These are phyloP conservation scores for Aspergillus bridgeri DNA, from an alignment of 495 filamentous ascomycete species.

Conservation along the genomic window DNA sequence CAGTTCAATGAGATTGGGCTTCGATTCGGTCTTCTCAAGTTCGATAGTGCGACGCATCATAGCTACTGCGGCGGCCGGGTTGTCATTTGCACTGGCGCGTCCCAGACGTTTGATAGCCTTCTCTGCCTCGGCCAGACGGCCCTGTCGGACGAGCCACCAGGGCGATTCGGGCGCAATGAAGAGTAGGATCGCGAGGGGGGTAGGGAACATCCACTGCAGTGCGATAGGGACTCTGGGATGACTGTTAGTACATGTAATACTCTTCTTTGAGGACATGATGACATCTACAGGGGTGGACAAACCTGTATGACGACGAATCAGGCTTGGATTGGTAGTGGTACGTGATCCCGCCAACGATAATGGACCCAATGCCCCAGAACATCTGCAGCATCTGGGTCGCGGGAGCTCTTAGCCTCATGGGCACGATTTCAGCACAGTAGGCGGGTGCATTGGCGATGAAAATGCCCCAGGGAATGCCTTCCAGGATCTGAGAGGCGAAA, in stretches of 20 bases:
- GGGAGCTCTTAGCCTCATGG: constrained; percentile 60
- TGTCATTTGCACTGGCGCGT: constrained; percentile 49
- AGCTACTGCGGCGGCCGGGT: constrained; percentile 58
- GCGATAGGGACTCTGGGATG: constrained; percentile 60
- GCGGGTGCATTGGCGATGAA: constrained; percentile 70
- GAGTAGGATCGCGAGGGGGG: constrained; percentile 62
- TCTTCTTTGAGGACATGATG: no score
- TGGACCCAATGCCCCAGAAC: constrained; percentile 68
- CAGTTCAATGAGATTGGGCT: constrained; percentile 59
- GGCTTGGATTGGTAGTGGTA: constrained; percentile 48
- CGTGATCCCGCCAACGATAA: constrained; percentile 65
- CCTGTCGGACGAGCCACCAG: constrained; percentile 54
- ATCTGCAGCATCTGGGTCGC: constrained; percentile 69
- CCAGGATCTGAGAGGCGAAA: constrained; percentile 40
- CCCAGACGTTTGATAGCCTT: constrained; percentile 60
- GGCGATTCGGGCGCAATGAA: constrained; percentile 64
- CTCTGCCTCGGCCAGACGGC: constrained; percentile 59
- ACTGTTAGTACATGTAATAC: constrained; percentile 44
- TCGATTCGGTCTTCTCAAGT: constrained; percentile 54
- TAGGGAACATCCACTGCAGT: constrained; percentile 76
- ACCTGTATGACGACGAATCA: constrained; percentile 40
- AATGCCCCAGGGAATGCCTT: constrained; percentile 71
- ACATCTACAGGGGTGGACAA: constrained; percentile 30
- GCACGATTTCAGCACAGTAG: constrained; percentile 69
- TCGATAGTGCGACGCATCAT: constrained; percentile 74